Evolutionary conservation across 805 yeast genomes (phyloP).

Genomic region (Vanderwaltozyma polyspora): DNA sequence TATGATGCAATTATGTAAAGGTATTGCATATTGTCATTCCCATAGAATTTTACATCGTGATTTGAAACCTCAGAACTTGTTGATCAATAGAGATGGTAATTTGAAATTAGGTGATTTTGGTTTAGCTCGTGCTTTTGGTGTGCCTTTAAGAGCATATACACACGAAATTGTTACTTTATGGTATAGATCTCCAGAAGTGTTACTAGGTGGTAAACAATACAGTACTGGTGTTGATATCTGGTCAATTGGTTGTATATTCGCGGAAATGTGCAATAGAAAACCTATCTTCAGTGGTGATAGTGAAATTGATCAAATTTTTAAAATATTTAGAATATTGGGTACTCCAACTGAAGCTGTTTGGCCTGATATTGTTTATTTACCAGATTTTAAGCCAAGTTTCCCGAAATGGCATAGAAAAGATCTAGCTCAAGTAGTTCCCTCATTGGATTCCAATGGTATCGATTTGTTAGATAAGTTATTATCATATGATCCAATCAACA

Average conservation of each 20-base stretch:
- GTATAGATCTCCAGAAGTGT: constrained; percentile 97
- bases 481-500: constrained; percentile 83
- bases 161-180: constrained; percentile 96
- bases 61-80: constrained; percentile 87
- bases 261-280: constrained; percentile 97
- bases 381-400: constrained; percentile 79
- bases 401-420: constrained; percentile 85
- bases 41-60: constrained; percentile 61
- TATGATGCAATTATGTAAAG: constrained; percentile 87
- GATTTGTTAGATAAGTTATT: constrained; percentile 71
- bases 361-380: constrained; percentile 91
- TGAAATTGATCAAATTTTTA: constrained; percentile 87
- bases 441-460: constrained; percentile 71
- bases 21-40: constrained; percentile 60
- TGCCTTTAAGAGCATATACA: constrained; percentile 93
- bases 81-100: constrained; percentile 83
- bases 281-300: constrained; percentile 95
- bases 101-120: constrained; percentile 95
- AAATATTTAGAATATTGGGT: constrained; percentile 88
- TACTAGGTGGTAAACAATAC: constrained; percentile 88
- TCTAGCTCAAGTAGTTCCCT: constrained; percentile 65
- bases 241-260: constrained; percentile 97
- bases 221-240: constrained; percentile 96
- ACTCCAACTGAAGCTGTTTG: constrained; percentile 93
- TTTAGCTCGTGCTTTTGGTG: constrained; percentile 93